Evolutionary conservation across 441 rosid genomes (phyloP).

Genomic region (Isatis lusitanica): DNA sequence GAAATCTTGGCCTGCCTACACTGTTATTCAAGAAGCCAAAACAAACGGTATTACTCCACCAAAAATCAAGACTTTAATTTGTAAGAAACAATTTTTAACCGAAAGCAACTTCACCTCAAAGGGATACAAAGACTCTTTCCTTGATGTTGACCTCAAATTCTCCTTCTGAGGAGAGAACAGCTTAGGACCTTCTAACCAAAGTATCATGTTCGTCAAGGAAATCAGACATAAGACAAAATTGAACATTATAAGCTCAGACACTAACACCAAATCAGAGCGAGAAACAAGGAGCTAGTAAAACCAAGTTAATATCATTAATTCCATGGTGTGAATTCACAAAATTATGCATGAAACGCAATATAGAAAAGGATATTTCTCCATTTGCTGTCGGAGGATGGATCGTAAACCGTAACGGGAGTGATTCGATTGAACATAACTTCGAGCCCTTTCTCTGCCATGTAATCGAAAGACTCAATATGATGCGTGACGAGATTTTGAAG

Average conservation of each 20-base stretch:
- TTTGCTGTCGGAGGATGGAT: constrained; percentile 46
- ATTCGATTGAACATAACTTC: constrained; percentile 63
- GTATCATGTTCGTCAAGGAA: constrained; percentile 65
- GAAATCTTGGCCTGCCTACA: constrained; percentile 88
- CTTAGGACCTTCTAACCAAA: constrained; percentile 61
- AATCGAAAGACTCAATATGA: constrained; percentile 84
- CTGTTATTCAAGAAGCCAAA: constrained; percentile 42
- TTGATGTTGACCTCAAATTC: constrained; percentile 40
- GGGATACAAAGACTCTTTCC: constrained; percentile 55
- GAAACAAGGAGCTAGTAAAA: background rate
- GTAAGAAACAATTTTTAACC: background rate
- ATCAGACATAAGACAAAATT: constrained; percentile 1
- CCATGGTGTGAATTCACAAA: background rate
- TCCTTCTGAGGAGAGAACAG: constrained; percentile 69
- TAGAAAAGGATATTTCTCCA: constrained; percentile 69
- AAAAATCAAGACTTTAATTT: background rate
- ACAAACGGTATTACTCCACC: background rate
- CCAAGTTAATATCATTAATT: background rate
- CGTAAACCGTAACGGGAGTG: constrained; percentile 56
- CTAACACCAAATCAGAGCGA: background rate
- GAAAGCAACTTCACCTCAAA: constrained; percentile 55
- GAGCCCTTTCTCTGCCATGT: constrained; percentile 73
- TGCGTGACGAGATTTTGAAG: constrained; percentile 71
- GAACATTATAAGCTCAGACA: background rate
- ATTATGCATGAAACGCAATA: background rate